Conservation (phyloP, 2,329 filamentous ascomycete genomes). For the Talaromyces albobiverticillius region DNA sequence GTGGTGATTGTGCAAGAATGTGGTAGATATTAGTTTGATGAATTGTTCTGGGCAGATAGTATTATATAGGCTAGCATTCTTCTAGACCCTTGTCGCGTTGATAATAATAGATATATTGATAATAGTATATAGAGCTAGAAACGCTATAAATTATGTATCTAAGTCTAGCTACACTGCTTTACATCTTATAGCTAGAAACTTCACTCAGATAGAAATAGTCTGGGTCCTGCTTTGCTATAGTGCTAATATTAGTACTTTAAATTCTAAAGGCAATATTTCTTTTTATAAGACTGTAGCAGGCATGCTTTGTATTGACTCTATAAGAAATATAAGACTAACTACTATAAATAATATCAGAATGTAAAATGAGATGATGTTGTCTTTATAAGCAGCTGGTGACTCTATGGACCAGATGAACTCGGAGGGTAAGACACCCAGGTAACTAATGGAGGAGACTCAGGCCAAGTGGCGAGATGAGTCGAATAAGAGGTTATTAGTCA, state of each 20-base stretch:
- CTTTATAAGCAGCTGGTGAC: neutral
- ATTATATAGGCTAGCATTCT: slow-evolving; percentile 19
- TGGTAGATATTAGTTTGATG: slow-evolving; percentile 17
- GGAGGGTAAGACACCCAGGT: neutral
- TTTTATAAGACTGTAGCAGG: neutral
- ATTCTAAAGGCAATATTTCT: slow-evolving; percentile 8
- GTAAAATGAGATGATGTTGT: neutral
- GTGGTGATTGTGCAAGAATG: slow-evolving; percentile 18
- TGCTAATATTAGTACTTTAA: slow-evolving; percentile 19
- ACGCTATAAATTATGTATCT: slow-evolving; percentile 18
- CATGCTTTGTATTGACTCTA: neutral
- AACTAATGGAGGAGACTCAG: neutral
- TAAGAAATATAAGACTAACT: neutral
- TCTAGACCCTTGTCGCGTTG: slow-evolving; percentile 12
- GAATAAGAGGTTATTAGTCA: no score
- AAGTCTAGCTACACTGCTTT: slow-evolving; percentile 22
- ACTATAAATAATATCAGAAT: neutral
- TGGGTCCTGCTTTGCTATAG: slow-evolving; percentile 11
- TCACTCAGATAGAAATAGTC: slow-evolving; percentile 19
- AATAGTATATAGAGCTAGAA: slow-evolving; percentile 15
- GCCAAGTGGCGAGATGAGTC: neutral
- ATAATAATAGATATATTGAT: slow-evolving; percentile 21
- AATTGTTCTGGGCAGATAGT: neutral
- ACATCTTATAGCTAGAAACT: slow-evolving; percentile 21
- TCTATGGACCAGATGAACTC: slow-evolving; percentile 3